These are phyloP conservation scores for Colletotrichum theobromicola DNA, from an alignment of 2,329 filamentous ascomycete genomes.

Conservation along the genomic window DNA sequence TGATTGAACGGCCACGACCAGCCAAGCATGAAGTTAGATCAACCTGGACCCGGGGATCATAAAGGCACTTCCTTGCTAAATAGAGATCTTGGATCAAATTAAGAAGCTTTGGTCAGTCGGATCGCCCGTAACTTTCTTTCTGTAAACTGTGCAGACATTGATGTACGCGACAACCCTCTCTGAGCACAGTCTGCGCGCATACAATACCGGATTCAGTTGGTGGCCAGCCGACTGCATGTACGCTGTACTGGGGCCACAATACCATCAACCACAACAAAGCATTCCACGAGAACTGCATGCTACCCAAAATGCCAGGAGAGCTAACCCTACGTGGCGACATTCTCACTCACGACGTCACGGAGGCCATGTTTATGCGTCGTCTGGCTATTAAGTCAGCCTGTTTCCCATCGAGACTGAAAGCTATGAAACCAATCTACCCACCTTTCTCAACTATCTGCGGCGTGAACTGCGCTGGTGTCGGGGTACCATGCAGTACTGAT, in stretches of 20 bases:
- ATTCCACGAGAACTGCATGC: neutral
- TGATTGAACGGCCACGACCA: neutral
- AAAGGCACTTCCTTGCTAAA: neutral
- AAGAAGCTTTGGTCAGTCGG: neutral
- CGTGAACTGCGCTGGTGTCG: neutral
- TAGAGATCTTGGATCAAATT: neutral
- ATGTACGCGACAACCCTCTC: neutral
- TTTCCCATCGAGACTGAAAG: neutral
- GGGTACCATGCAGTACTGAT: neutral
- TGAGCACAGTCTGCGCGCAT: neutral
- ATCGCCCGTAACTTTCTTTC: neutral
- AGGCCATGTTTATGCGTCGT: neutral
- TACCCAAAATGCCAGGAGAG: neutral
- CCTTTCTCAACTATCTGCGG: neutral
- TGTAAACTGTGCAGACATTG: neutral
- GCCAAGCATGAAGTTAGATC: neutral
- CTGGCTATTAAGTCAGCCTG: neutral
- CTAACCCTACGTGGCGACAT: neutral
- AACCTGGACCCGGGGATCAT: neutral
- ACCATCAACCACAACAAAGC: neutral
- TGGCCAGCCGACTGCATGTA: neutral
- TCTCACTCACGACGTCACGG: neutral
- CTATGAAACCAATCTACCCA: neutral
- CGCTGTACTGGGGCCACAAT: neutral
- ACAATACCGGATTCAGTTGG: neutral